These are phyloP conservation scores for Theobroma grandiflorum DNA, from an alignment of 441 rosid genomes.

Conservation along the genomic window DNA sequence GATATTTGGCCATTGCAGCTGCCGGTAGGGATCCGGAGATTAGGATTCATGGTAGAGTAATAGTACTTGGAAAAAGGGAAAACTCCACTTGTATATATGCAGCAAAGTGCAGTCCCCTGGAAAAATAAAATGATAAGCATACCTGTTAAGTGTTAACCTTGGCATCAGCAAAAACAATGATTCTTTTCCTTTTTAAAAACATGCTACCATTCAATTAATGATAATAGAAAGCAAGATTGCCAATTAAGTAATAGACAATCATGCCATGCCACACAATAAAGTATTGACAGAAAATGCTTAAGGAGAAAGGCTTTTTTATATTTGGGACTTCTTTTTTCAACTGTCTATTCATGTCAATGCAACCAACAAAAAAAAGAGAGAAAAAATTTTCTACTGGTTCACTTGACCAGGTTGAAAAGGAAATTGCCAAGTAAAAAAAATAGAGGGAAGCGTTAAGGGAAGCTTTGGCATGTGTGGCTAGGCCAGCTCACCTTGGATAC, in stretches of 20 bases:
- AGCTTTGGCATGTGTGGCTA: not conserved
- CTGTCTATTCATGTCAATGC: not conserved
- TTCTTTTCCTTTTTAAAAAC: not conserved
- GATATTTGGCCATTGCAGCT: not conserved
- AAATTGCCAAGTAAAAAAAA: not conserved
- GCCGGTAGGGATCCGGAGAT: not conserved
- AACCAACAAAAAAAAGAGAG: not conserved
- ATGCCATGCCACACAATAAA: slow-evolving; percentile 2
- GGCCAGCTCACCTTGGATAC: not conserved
- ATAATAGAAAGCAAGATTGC: not conserved
- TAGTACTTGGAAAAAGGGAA: no score
- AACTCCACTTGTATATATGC: not conserved
- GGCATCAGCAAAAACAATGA: not conserved
- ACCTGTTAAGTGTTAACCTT: not conserved
- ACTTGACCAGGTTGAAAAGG: not conserved
- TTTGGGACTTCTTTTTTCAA: not conserved
- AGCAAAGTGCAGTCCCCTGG: not conserved
- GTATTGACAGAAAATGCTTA: not conserved
- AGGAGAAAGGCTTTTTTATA: not conserved
- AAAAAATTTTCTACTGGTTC: not conserved
- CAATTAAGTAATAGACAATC: not conserved
- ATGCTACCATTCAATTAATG: not conserved
- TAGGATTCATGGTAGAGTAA: no score
- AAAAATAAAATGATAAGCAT: not conserved
- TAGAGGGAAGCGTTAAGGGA: not conserved